Evolutionary conservation across 164 flowering plant genomes (phyloP), one percentile per base, ranked within the genome.

Genomic region (Berberis vulgaris): DNA sequence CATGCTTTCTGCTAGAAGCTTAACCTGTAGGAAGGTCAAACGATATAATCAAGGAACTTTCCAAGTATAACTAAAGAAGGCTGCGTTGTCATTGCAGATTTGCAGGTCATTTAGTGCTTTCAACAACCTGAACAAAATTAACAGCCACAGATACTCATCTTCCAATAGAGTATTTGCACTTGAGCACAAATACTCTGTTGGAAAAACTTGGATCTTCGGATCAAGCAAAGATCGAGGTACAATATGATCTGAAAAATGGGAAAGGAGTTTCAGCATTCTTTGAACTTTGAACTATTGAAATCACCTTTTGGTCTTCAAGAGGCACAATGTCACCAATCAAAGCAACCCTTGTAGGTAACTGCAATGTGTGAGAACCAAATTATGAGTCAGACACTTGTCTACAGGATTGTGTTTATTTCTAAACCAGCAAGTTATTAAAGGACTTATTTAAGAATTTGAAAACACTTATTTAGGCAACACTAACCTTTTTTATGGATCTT

Each of bases 311-410:
- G 43, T 83, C 88, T 63, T 60, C 71, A 62, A 86, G 82, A 78
- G 80, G 82, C n/a, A 72, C 66, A 63, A 86, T 68, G 62, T 89
- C 98, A 41, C 98, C 96, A 47, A 77, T 75, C 55, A 93, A 71
- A 82, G 97, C 96, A 81, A 89, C 84, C 76, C 97, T 82, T 43
- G 83, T 71, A 43, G 97, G 98, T 43, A 80, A 69, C 97, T 93
- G 88, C 76, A 83, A 47, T 42, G 68, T 8, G 45, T 2, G 54
- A 60, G 49, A 3, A 44, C 45, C 49, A 54, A 64, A 9, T 50
- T 57, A 39, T 8, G 39, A 57, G 44, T 2, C n/a, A 40, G 2
- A 56, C 2, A 3, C 2, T 56, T 26, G 2, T 56, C n/a, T 56
- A 56, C 6, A 26, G 3, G 5, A 2, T 49, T 49, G 52, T 49